Conservation (phyloP, 2,329 filamentous ascomycete genomes). For the Geosmithia putterillii region DNA sequence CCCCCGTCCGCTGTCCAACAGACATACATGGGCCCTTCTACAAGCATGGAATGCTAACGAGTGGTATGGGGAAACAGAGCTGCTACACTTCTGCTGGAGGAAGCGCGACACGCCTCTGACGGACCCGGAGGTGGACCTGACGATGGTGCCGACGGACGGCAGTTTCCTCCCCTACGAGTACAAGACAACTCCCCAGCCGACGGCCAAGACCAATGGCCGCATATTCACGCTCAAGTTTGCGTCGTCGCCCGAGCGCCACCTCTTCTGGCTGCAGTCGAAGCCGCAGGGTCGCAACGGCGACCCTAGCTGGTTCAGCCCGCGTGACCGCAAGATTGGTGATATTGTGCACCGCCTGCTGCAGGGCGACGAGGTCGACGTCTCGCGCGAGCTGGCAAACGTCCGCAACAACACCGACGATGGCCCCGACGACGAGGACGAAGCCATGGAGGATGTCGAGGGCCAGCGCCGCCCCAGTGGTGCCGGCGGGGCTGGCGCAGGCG, state of each 20-base stretch:
- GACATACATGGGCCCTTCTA: background rate
- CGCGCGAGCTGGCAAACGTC: conserved; percentile 56
- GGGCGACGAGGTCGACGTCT: conserved; percentile 78
- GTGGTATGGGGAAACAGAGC: background rate
- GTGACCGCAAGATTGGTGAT: conserved; percentile 78
- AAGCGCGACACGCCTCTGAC: conserved; percentile 55
- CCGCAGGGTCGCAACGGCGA: conserved; percentile 59
- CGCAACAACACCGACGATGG: conserved; percentile 29
- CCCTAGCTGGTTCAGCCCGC: conserved; percentile 66
- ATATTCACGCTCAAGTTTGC: conserved; percentile 90
- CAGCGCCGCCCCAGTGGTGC: conserved; percentile 47
- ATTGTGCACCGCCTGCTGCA: conserved; percentile 77
- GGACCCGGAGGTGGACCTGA: conserved; percentile 71
- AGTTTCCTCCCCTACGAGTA: conserved; percentile 73
- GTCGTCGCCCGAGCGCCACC: conserved; percentile 79
- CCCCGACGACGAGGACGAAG: conserved; percentile 47
- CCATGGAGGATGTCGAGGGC: conserved; percentile 52
- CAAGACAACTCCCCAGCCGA: conserved; percentile 40
- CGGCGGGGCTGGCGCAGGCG: conserved; percentile 74
- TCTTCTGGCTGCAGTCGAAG: conserved; percentile 96
- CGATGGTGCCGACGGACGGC: conserved; percentile 87
- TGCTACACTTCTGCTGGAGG: conserved; percentile 90
- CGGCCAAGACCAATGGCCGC: conserved; percentile 67
- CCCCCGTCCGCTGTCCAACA: background rate
- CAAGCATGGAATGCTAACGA: background rate